Conservation (phyloP, 1,284 basidiomycete genomes). For the Trametes sp. region DNA sequence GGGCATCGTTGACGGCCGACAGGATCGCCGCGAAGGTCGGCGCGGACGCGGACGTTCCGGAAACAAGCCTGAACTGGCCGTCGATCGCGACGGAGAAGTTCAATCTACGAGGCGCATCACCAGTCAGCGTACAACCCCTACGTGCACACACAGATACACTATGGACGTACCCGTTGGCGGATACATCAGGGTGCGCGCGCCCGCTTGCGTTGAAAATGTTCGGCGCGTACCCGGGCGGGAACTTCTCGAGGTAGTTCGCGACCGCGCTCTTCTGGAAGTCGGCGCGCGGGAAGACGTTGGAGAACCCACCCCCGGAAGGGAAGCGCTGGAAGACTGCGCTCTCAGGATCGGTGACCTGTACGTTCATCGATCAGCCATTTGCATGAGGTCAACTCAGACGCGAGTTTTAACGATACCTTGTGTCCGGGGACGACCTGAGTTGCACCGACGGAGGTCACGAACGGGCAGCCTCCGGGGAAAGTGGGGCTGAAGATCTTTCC, state of each 20-base stretch:
- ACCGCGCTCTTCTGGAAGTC: slow-evolving; percentile 49
- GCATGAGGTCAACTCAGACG: too few relatives aligned
- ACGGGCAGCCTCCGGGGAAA: slow-evolving; percentile 67
- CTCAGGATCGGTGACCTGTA: slow-evolving; percentile 54
- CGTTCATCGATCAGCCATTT: too few relatives aligned
- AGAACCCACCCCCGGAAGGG: slow-evolving; percentile 56
- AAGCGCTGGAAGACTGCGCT: slow-evolving; percentile 46
- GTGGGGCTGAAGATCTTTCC: slow-evolving; percentile 55
- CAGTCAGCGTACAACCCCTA: not conserved
- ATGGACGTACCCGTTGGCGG: slow-evolving; percentile 46
- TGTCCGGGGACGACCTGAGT: slow-evolving; percentile 55
- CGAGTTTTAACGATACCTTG: too few relatives aligned
- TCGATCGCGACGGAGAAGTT: slow-evolving; percentile 36
- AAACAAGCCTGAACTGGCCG: slow-evolving; percentile 50
- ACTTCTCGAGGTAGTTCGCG: slow-evolving; percentile 39
- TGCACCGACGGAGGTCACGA: slow-evolving; percentile 62
- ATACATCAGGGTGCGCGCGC: slow-evolving; percentile 56
- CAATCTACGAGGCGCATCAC: slow-evolving; percentile 11
- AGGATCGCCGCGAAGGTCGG: slow-evolving; percentile 53
- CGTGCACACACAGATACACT: not conserved
- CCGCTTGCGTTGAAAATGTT: slow-evolving; percentile 36
- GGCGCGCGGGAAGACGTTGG: slow-evolving; percentile 50
- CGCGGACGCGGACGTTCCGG: slow-evolving; percentile 49
- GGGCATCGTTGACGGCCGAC: slow-evolving; percentile 68
- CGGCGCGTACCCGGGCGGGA: slow-evolving; percentile 48